Percentiles rank a stretch among this genome's conserved stretches.
Conservation (phyloP, 2,329 filamentous ascomycete species). For the Colletotrichum sp. region DNA sequence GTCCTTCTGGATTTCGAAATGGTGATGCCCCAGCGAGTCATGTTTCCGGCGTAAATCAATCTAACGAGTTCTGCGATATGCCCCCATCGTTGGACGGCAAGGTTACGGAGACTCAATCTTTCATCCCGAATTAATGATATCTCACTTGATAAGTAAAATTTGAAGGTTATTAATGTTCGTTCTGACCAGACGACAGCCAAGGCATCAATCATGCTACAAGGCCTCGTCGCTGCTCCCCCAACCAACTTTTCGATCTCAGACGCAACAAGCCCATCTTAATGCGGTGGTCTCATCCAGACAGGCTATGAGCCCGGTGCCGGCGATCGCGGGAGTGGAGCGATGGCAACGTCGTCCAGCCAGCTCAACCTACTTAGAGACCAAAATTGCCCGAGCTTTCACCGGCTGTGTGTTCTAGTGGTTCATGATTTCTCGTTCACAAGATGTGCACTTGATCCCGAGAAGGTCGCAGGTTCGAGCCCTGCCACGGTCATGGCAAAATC, state of each 20-base stretch:
- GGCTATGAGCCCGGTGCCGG: not conserved
- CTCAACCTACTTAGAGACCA: accelerated
- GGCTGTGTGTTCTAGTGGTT: not conserved
- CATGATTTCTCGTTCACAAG: not conserved
- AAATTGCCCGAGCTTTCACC: not conserved
- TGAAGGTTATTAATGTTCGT: not conserved
- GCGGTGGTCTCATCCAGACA: not conserved
- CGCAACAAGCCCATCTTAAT: not conserved
- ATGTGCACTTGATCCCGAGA: not conserved
- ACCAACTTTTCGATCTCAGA: not conserved
- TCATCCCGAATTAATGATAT: too few species aligned
- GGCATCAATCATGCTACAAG: not conserved
- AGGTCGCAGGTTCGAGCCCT: not conserved
- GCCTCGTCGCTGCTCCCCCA: accelerated
- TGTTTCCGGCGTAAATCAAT: not conserved
- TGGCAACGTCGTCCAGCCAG: accelerated
- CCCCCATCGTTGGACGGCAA: too few species aligned
- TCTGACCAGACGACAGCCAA: not conserved
- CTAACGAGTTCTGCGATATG: not conserved
- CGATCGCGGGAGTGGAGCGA: accelerated
- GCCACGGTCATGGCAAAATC: not conserved
- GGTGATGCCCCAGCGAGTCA: accelerated
- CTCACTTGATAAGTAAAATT: not conserved
- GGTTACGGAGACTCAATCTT: too few species aligned
- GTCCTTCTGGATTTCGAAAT: not conserved